Base-by-base conservation (phyloP, 2,329 filamentous ascomycete species). In the Xylaria sp. region DNA sequence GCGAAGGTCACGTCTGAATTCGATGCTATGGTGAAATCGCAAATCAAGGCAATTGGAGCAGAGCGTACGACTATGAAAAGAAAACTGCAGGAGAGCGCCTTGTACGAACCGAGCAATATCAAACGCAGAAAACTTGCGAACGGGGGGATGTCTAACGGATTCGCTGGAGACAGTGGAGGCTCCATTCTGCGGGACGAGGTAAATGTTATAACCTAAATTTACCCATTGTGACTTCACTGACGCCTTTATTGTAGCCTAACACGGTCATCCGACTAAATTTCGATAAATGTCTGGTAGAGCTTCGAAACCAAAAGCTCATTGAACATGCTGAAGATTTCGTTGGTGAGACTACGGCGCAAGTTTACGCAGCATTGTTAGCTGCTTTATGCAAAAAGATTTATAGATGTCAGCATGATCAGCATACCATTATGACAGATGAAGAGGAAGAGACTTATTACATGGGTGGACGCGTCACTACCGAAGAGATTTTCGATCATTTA, bases 251-350 rank as follows among this genome's bases (percentile, higher is more conserved):
- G 3, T 77, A 97, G 90, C 87, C 89, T 59, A 87, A 92, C 66
- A 84, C 94, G 71, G 86, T 94, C 42, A 84, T 98, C 58, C 89
- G 91, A 32, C 84, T 98, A 63, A 98, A 97, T 77, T 91, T 93
- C 75, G 91, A 94, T 65, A 97, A 95, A 79, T 93, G 93, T 68
- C 84, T 91, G 6, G 92, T 98, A 10, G 90, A 92, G 59, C 84
- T 97, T 71, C 92, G 95, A 65, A 97, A 93, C 75, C 87, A 91
- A 71, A 88, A 90, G 23, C 88, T 98, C 2, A 88, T 91, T 61
- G 85, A 89, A n/a, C 87, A 94, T 65, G 93, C 90, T 0, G 86
- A 90, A 60, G 88, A 92, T 62, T 85, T 87, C 37, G 86, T 96
- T 23, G 92, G 94, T 53, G 85, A 90, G 48, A 89, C 87, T 1